Conservation (phyloP, 2,329 filamentous ascomycete species). For the Hypomyces perniciosus region DNA sequence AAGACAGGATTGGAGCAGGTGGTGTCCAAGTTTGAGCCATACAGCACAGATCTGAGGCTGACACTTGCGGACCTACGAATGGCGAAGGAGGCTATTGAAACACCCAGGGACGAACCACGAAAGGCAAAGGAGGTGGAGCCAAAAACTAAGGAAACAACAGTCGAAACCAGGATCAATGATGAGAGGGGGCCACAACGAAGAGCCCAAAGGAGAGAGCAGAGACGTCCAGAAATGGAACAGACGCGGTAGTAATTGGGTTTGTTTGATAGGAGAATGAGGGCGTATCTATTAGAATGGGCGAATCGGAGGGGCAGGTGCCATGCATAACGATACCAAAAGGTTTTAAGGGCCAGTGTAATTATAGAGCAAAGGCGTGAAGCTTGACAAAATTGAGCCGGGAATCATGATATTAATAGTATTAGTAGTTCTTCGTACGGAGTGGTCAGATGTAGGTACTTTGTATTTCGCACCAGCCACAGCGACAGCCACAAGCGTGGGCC, state of each 20-base stretch:
- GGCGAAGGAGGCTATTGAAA: constrained; percentile 59
- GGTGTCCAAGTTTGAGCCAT: constrained; percentile 66
- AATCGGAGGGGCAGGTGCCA: constrained; percentile 3
- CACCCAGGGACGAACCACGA: constrained; percentile 13
- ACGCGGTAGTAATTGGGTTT: constrained; percentile 13
- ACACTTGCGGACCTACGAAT: constrained; percentile 64
- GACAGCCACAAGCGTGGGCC: not conserved
- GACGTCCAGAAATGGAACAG: constrained; percentile 26
- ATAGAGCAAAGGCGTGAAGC: not conserved
- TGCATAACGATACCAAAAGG: constrained; percentile 12
- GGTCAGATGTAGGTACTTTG: not conserved
- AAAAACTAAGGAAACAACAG: constrained; percentile 19
- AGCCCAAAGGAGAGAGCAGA: constrained; percentile 11
- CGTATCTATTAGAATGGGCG: constrained; percentile 6
- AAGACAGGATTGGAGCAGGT: constrained; percentile 60
- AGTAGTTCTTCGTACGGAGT: not conserved
- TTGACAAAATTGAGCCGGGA: not conserved
- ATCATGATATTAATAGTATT: not conserved
- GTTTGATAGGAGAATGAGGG: not conserved
- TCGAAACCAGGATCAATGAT: constrained; percentile 7
- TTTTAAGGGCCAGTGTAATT: constrained; percentile 6
- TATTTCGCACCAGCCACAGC: not conserved
- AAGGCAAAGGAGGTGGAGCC: constrained; percentile 24
- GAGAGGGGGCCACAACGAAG: constrained; percentile 16
- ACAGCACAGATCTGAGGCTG: constrained; percentile 64